These are phyloP conservation scores for Hanseniaspora vineae DNA, from an alignment of 805 yeast species.

Conservation along the genomic window DNA sequence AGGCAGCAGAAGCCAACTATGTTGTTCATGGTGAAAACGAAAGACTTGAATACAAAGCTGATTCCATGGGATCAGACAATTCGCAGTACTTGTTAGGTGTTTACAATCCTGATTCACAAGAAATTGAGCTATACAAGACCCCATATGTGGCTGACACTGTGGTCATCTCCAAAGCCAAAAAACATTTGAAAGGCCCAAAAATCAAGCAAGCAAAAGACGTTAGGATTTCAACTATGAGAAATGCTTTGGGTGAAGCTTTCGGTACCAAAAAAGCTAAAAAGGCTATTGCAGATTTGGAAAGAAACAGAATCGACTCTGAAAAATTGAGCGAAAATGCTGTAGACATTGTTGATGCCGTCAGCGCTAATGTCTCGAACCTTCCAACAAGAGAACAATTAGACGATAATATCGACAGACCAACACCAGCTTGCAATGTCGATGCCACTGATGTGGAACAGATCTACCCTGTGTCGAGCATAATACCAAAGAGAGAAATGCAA, in stretches of 20 bases:
- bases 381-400: conserved; percentile 61
- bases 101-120: conserved; percentile 53
- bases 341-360: conserved; percentile 73
- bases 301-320: conserved; percentile 78
- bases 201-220: conserved; percentile 44
- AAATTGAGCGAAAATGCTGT: conserved; percentile 60
- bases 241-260: conserved; percentile 84
- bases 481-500: conserved; percentile 53
- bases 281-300: conserved; percentile 67
- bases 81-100: conserved; percentile 60
- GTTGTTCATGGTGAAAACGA: conserved; percentile 70
- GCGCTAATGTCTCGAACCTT: conserved; percentile 51
- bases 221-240: conserved; percentile 47
- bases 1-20: conserved; percentile 25
- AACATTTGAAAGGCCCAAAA: conserved; percentile 46
- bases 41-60: conserved; percentile 46
- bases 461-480: conserved; percentile 59
- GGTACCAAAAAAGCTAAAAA: conserved; percentile 96
- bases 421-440: conserved; percentile 61
- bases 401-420: conserved; percentile 60
- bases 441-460: conserved; percentile 79
- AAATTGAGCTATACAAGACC: conserved; percentile 50
- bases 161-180: conserved; percentile 49
- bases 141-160: conserved; percentile 46
- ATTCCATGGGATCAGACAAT: conserved; percentile 18